phyloP scores from a whole-genome alignment of 2,329 filamentous ascomycete genomes.

The Tolypocladium tundrense region DNA sequence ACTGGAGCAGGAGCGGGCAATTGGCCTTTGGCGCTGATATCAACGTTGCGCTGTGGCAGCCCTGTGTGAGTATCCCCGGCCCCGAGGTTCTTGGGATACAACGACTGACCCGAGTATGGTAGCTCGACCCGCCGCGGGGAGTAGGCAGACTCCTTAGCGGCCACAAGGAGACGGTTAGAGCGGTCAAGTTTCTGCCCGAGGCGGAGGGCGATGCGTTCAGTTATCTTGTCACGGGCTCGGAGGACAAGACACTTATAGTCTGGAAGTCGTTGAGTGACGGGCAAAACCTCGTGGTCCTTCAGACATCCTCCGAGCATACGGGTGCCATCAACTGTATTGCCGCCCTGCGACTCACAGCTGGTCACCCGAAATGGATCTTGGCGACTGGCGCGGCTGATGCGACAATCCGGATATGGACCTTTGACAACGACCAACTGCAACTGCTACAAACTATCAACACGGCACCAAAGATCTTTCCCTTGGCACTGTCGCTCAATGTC shows the following conservation, averaged over 20 bases:
- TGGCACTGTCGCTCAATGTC: conserved; percentile 59
- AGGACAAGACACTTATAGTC: conserved; percentile 66
- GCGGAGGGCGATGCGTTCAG: conserved; percentile 32
- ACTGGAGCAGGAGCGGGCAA: conserved; percentile 68
- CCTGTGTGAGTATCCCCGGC: conserved; percentile 46
- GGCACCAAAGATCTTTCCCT: conserved; percentile 69
- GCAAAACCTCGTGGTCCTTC: conserved; percentile 28
- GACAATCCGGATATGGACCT: conserved; percentile 58
- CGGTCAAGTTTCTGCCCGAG: conserved; percentile 63
- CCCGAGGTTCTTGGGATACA: neutral
- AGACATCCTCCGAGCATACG: conserved; percentile 54
- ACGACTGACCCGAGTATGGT: neutral
- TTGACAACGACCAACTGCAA: conserved; percentile 38
- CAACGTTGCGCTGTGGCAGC: conserved; percentile 83
- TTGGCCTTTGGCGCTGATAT: conserved; percentile 84
- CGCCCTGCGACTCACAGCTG: conserved; percentile 21
- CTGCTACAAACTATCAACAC: conserved; percentile 62
- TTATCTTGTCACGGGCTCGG: conserved; percentile 67
- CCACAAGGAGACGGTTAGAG: conserved; percentile 73
- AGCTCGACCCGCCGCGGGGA: conserved; percentile 38
- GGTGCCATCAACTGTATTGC: conserved; percentile 64
- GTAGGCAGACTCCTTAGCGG: conserved; percentile 59
- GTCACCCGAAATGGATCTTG: conserved; percentile 36
- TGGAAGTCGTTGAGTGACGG: conserved; percentile 42
- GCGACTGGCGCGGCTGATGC: conserved; percentile 77